These are phyloP conservation scores for Urochloa ruziziensis DNA, from an alignment of 176 grass and related monocot species.

Conservation along the genomic window DNA sequence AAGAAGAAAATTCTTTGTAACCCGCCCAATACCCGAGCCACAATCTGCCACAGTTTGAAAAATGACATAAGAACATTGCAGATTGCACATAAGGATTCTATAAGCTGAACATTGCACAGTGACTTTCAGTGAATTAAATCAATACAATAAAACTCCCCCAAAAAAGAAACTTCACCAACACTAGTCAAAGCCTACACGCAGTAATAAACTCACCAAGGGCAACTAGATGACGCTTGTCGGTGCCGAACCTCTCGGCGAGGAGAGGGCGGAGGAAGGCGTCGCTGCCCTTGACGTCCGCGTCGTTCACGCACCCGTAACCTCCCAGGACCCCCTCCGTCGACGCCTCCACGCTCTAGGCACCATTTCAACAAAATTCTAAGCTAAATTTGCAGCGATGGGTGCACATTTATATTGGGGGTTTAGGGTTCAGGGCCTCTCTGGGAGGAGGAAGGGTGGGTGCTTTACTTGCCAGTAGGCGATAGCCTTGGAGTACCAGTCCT, in stretches of 20 bases:
- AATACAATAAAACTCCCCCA: neutral
- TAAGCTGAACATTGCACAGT: neutral
- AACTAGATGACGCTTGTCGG: slow-evolving; percentile 54
- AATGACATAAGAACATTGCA: neutral
- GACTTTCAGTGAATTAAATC: neutral
- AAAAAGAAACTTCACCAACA: neutral
- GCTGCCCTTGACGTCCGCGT: slow-evolving; percentile 83
- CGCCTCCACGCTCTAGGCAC: slow-evolving; percentile 74
- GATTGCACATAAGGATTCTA: neutral
- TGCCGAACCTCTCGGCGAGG: slow-evolving; percentile 60
- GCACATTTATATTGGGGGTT: neutral
- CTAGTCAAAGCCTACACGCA: neutral
- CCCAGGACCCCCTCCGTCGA: slow-evolving; percentile 91
- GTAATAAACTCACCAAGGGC: slow-evolving; percentile 59
- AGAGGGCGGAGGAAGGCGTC: slow-evolving; percentile 81
- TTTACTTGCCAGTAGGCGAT: slow-evolving; percentile 99
- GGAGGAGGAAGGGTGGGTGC: neutral
- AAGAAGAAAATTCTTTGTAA: slow-evolving; percentile 93
- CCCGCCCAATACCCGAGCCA: slow-evolving; percentile 89
- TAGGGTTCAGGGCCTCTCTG: slow-evolving; percentile 14
- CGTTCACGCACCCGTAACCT: slow-evolving; percentile 90
- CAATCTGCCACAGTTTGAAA: slow-evolving; percentile 61
- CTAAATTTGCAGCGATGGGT: neutral
- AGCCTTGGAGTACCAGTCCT: slow-evolving; percentile 88
- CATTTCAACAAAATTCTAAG: slow-evolving; percentile 25